Conservation (phyloP, 2,329 filamentous ascomycete species). For the Aotearoamyces nothofagi region DNA sequence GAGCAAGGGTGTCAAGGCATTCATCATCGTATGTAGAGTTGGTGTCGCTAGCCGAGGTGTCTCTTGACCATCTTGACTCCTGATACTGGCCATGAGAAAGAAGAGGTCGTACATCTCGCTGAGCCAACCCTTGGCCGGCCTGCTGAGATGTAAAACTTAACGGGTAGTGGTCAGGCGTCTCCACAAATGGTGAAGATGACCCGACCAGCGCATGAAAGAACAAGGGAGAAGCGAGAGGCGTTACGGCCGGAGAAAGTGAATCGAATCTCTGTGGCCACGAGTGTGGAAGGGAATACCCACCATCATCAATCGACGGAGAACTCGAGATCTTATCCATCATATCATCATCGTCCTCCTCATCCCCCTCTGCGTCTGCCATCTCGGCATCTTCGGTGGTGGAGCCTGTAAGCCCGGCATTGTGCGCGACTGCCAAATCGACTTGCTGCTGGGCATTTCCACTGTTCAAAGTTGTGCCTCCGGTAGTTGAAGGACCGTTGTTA, state of each 20-base stretch:
- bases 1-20: slow-evolving; percentile 4
- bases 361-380: slow-evolving; percentile 50
- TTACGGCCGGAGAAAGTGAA: slow-evolving; percentile 11
- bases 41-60: slow-evolving; percentile 1
- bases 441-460: slow-evolving; percentile 27
- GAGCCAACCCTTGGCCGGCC: slow-evolving; percentile 3
- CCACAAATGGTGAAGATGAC: slow-evolving; percentile 18
- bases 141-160: slow-evolving; percentile 6
- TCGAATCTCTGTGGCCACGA: slow-evolving; percentile 16
- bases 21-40: slow-evolving; percentile 7
- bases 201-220: slow-evolving; percentile 19
- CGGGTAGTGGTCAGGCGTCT: slow-evolving; percentile 15
- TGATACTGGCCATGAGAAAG: neutral
- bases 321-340: slow-evolving; percentile 98
- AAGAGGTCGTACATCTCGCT: too few species aligned
- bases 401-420: slow-evolving; percentile 39
- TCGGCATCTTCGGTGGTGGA: slow-evolving; percentile 42
- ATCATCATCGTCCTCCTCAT: slow-evolving; percentile 69
- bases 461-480: slow-evolving; percentile 24
- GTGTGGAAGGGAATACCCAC: slow-evolving; percentile 47
- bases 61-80: neutral
- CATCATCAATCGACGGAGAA: slow-evolving; percentile 97
- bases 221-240: slow-evolving; percentile 6
- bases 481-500: slow-evolving; percentile 27
- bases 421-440: slow-evolving; percentile 42